A percentile compares a stretch with the other conserved stretches of the same genome.
These are phyloP conservation scores for Cercospora sojina DNA, from an alignment of 2,329 filamentous ascomycete genomes.

Conservation along the genomic window DNA sequence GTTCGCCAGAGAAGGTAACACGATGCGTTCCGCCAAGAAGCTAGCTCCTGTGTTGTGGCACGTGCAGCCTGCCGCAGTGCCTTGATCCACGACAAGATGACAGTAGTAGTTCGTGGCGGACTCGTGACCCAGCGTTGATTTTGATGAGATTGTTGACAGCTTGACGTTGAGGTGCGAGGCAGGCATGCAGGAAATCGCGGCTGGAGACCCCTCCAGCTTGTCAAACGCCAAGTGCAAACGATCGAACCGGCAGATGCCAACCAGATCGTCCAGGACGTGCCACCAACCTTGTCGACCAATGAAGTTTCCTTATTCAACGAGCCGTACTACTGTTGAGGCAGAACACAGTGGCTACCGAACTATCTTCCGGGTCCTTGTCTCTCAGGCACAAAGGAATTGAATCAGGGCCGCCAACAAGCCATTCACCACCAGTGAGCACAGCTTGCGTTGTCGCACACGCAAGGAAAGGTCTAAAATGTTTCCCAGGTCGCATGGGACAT, in stretches of 20 bases:
- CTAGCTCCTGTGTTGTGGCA: slow-evolving; percentile 11
- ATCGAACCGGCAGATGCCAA: slow-evolving; percentile 14
- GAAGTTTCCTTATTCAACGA: slow-evolving; percentile 10
- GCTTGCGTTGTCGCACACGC: background rate
- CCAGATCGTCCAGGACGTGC: slow-evolving; percentile 16
- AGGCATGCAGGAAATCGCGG: slow-evolving; percentile 1
- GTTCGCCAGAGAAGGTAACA: slow-evolving; percentile 2
- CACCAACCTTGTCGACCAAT: slow-evolving; percentile 18
- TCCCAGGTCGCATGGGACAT: background rate
- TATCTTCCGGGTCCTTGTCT: slow-evolving; percentile 45
- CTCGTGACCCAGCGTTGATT: background rate
- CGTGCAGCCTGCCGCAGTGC: slow-evolving; percentile 6
- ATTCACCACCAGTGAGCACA: background rate
- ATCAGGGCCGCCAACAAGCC: background rate
- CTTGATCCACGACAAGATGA: background rate
- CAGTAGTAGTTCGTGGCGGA: background rate
- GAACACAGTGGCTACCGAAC: background rate
- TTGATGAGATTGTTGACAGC: background rate
- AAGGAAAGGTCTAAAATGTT: background rate
- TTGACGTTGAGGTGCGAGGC: background rate
- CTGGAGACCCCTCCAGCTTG: slow-evolving; percentile 5
- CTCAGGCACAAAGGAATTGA: slow-evolving; percentile 55
- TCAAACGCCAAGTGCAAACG: slow-evolving; percentile 16
- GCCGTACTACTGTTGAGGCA: background rate
- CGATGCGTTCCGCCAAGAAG: slow-evolving; percentile 1